Evolutionary conservation across 345 rosid species (phyloP).

Genomic region (Eucalyptus tenuipes): DNA sequence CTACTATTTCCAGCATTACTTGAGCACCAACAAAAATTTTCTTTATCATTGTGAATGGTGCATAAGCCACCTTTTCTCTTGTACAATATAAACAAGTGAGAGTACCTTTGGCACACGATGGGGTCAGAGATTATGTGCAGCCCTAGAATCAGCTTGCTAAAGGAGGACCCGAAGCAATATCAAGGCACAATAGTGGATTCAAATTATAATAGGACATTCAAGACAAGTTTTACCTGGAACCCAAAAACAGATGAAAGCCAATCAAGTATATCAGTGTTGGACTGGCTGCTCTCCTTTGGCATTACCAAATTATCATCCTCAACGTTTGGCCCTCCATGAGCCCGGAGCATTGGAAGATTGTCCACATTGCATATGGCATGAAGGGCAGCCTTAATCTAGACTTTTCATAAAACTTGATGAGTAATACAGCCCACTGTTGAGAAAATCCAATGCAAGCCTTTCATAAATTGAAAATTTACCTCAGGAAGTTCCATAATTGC

Average conservation of each 20-base stretch:
- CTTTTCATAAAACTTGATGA: neutral
- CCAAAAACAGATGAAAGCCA: constrained; percentile 93
- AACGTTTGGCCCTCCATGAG: constrained; percentile 4
- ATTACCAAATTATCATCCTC: constrained; percentile 1
- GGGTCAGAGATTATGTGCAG: neutral
- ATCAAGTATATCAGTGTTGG: constrained; percentile 60
- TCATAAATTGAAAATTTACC: constrained; percentile 26
- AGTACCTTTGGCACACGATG: neutral
- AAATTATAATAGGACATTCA: neutral
- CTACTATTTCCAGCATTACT: neutral
- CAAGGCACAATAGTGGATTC: neutral
- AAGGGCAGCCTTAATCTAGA: constrained; percentile 80
- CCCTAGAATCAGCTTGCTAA: neutral
- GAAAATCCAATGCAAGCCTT: neutral
- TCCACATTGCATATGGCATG: constrained; percentile 43
- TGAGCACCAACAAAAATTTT: neutral
- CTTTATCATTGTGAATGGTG: neutral
- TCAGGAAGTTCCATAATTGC: constrained; percentile 83
- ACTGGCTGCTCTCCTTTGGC: constrained; percentile 28
- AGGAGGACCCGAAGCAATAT: neutral
- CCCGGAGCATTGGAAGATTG: constrained; percentile 53
- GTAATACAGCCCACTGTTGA: neutral
- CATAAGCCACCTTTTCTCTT: neutral
- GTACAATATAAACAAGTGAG: neutral
- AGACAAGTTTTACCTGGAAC: constrained; percentile 59